Percentiles rank a stretch among this genome's conserved stretches.
These are phyloP conservation scores for Lipomyces yamadae DNA, from an alignment of 805 yeast genomes.

Conservation along the genomic window DNA sequence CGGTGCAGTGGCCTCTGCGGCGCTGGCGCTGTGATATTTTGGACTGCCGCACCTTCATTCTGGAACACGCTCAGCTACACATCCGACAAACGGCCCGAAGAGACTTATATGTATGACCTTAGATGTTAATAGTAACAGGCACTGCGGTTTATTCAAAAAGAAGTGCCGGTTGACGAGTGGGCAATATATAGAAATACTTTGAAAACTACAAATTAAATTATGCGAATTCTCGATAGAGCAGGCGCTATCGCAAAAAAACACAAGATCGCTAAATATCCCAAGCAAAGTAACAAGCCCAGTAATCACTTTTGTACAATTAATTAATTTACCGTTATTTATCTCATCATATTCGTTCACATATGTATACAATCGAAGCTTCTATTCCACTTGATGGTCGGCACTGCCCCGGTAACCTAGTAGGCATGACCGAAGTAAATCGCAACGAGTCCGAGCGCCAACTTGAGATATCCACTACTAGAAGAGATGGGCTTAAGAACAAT, in stretches of 20 bases:
- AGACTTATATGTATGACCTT: no score
- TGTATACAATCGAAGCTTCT: not conserved
- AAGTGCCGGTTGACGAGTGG: not conserved
- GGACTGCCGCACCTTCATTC: no score
- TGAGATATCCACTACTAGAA: slow-evolving; percentile 7
- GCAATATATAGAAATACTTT: not conserved
- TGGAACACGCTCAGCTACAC: no score
- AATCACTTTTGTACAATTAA: not conserved
- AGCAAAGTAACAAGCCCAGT: not conserved
- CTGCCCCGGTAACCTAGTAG: not conserved
- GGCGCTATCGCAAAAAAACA: not conserved
- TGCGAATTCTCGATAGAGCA: not conserved
- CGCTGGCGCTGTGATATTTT: no score
- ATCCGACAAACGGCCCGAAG: no score
- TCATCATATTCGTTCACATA: not conserved
- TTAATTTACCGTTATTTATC: not conserved
- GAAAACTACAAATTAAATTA: not conserved
- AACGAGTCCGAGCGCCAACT: slow-evolving; percentile 2
- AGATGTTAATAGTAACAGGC: not conserved
- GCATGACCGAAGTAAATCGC: slow-evolving; percentile 11
- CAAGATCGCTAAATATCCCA: not conserved
- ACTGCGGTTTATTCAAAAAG: not conserved
- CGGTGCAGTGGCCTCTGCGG: no score
- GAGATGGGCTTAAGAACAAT: slow-evolving; percentile 6
- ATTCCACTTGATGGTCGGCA: no score